Percentiles rank a stretch among this genome's conserved stretches.
phyloP scores from a whole-genome alignment of 768 basidiomycete genomes.

The Chalciporus pseudorubinellus region DNA sequence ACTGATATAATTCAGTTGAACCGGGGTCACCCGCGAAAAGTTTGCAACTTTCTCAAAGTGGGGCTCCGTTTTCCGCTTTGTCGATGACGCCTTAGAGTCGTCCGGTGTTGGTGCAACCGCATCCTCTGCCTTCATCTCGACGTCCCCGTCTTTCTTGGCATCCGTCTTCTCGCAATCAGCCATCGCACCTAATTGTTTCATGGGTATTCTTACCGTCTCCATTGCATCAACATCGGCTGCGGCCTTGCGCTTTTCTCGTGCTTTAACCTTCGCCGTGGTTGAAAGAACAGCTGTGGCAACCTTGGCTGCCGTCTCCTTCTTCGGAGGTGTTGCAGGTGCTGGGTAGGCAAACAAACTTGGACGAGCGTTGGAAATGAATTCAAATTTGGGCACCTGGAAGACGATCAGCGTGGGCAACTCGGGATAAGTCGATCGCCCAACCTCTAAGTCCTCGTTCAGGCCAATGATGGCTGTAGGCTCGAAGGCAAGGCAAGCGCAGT shows the following conservation, averaged over 20 bases:
- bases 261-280: conserved; percentile 96
- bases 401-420: conserved; percentile 2
- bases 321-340: conserved; percentile 77
- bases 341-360: conserved; percentile 95
- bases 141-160: conserved; percentile 56
- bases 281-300: conserved; percentile 94
- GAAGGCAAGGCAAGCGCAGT: conserved; percentile 89
- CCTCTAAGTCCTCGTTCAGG: conserved; percentile 81
- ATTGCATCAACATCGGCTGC: conserved; percentile 77
- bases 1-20: conserved; percentile 79
- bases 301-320: conserved; percentile 90
- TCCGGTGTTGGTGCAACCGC: conserved; percentile 54
- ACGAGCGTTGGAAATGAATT: conserved; percentile 84
- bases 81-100: conserved; percentile 48
- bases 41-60: conserved; percentile 75
- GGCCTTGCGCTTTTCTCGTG: conserved; percentile 90
- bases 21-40: conserved; percentile 89
- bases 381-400: conserved; percentile 86
- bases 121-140: conserved; percentile 79
- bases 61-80: conserved; percentile 71
- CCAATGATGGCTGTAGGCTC: conserved; percentile 96
- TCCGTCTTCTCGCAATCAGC: conserved; percentile 48
- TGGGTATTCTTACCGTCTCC: conserved; percentile 62
- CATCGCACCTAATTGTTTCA: not conserved
- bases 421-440: conserved; percentile 30